phyloP scores from a whole-genome alignment of 2,329 filamentous ascomycete species.

The Sarocladiaceae sp. region DNA sequence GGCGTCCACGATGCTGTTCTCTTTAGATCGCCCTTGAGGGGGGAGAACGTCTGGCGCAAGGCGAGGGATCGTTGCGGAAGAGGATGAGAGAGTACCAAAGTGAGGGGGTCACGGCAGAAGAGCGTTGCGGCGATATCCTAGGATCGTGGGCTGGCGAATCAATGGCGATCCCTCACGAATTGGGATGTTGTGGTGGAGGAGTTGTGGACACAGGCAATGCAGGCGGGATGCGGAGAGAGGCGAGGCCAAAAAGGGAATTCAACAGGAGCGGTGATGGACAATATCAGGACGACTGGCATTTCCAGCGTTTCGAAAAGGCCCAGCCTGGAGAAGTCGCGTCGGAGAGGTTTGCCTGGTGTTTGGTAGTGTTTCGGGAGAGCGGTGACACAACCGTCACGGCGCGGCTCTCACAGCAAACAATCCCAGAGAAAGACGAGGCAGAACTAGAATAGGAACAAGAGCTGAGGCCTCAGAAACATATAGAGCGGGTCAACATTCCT shows the following conservation, averaged over 20 bases:
- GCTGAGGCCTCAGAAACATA: conserved; percentile 1
- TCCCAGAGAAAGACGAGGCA: background rate
- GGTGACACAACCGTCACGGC: too few relatives aligned
- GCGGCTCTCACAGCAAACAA: background rate
- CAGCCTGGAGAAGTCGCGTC: too few relatives aligned
- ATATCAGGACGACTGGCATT: too few relatives aligned
- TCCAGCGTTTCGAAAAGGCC: too few relatives aligned
- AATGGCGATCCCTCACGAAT: conserved; percentile 4
- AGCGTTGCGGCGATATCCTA: background rate
- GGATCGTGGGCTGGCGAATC: background rate
- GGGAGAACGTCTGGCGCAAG: background rate
- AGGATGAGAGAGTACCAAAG: background rate
- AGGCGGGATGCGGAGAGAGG: conserved; percentile 1
- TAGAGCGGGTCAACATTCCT: conserved; percentile 7
- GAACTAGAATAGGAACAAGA: conserved; percentile 2
- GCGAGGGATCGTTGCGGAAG: background rate
- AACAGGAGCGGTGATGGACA: too few relatives aligned
- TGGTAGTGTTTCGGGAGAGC: too few relatives aligned
- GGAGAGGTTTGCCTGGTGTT: too few relatives aligned
- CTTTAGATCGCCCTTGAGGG: too few relatives aligned
- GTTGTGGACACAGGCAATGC: background rate
- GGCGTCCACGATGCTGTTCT: too few relatives aligned
- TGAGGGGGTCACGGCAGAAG: conserved; percentile 2
- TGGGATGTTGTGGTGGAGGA: background rate
- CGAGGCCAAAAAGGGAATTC: background rate